phyloP scores from a whole-genome alignment of 2,329 filamentous ascomycete genomes.

The Monilinia polystroma region DNA sequence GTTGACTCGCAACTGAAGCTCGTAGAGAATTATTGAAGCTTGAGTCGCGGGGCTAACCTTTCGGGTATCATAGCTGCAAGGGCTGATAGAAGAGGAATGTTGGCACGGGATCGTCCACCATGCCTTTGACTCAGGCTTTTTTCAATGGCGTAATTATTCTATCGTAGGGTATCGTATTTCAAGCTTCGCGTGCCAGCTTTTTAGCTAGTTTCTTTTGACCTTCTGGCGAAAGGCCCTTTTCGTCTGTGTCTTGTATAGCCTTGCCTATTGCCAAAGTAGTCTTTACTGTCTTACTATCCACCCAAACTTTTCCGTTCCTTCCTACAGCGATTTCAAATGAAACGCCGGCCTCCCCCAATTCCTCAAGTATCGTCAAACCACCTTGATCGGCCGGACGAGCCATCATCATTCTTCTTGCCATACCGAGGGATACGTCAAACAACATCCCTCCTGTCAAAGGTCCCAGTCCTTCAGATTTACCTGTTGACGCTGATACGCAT shows the following conservation, averaged over 20 bases:
- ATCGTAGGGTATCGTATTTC: slow-evolving; percentile 22
- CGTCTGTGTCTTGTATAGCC: slow-evolving; percentile 76
- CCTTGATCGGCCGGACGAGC: slow-evolving; percentile 60
- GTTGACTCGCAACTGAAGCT: neutral
- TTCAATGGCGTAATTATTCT: slow-evolving; percentile 13
- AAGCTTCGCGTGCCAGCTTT: slow-evolving; percentile 47
- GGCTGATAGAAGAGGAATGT: slow-evolving; percentile 13
- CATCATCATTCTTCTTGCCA: slow-evolving; percentile 77
- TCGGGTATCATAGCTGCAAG: slow-evolving; percentile 5
- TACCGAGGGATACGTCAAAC: slow-evolving; percentile 73
- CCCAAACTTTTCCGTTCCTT: slow-evolving; percentile 89
- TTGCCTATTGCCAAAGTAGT: slow-evolving; percentile 75
- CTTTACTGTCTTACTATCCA: slow-evolving; percentile 73
- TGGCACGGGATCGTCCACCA: neutral
- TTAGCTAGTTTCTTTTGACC: slow-evolving; percentile 70
- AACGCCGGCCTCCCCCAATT: slow-evolving; percentile 71
- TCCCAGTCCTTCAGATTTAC: slow-evolving; percentile 84
- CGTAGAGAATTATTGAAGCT: neutral
- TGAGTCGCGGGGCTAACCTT: neutral
- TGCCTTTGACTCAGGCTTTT: neutral
- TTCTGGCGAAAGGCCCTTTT: slow-evolving; percentile 59
- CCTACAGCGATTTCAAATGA: slow-evolving; percentile 94
- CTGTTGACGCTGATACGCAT: slow-evolving; percentile 81
- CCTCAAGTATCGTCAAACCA: slow-evolving; percentile 72
- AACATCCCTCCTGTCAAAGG: slow-evolving; percentile 83